Conservation (phyloP, 805 yeast species). For the Candida sithepensis region DNA sequence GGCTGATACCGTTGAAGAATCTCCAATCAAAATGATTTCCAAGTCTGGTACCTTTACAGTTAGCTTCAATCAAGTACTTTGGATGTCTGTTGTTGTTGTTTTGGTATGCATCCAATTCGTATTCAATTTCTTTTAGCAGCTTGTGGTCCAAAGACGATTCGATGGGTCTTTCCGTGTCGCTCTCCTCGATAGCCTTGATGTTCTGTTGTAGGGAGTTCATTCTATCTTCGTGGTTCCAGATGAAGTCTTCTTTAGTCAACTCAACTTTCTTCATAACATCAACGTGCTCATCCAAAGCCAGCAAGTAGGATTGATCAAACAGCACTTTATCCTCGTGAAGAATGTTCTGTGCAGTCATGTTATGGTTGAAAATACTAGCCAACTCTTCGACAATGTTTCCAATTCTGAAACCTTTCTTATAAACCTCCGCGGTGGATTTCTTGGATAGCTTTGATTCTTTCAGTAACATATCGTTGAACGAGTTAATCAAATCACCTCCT, state of each 20-base stretch:
- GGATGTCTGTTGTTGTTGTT: constrained; percentile 8
- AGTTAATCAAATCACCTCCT: constrained; percentile 10
- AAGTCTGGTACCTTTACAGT: constrained; percentile 10
- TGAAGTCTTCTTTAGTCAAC: constrained; percentile 22
- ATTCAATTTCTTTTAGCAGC: constrained; percentile 16
- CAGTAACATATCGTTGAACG: constrained; percentile 15
- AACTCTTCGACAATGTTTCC: constrained; percentile 6
- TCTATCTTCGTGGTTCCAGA: constrained; percentile 20
- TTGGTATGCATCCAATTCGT: constrained; percentile 14
- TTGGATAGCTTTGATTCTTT: constrained; percentile 12
- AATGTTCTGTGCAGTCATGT: constrained; percentile 8
- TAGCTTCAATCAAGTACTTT: constrained; percentile 39
- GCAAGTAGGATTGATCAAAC: constrained; percentile 18
- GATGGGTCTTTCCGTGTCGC: constrained; percentile 3
- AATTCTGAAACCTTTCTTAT: constrained; percentile 20
- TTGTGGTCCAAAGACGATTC: constrained; percentile 17
- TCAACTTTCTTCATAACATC: constrained; percentile 9
- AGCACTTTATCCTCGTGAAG: constrained; percentile 16
- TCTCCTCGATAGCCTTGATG: constrained; percentile 1
- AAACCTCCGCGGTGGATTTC: constrained; percentile 7
- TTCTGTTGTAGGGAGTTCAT: constrained; percentile 14
- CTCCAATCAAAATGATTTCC: constrained; percentile 51
- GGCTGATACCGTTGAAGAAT: constrained; percentile 45
- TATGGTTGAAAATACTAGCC: constrained; percentile 7
- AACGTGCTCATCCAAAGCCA: constrained; percentile 10